Evolutionary conservation across 2,329 filamentous ascomycete species (phyloP), one percentile per base, ranked within the genome.

Genomic region (Sordariomycetes sp.): DNA sequence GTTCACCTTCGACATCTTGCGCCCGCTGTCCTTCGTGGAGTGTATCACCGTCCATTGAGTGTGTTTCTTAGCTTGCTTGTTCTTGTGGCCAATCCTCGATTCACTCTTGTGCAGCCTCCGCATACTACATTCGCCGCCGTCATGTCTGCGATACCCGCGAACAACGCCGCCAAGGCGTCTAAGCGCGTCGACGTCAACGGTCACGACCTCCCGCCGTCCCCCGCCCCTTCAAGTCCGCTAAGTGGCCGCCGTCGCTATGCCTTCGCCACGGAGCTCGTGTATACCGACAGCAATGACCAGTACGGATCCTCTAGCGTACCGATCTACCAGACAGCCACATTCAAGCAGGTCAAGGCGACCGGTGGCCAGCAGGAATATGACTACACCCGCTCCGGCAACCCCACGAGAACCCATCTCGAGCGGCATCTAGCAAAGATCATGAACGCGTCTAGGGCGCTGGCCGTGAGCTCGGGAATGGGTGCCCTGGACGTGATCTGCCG

Each of bases 391-490:
- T 97, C 91, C 39, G 94, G 94, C 58, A 99, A 99, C 70, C 94
- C 94, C 20, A 99, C 94, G 59, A 84, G 94, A 62, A 95, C 92
- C 36, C 94, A 99, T 67, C 82, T 99, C 61, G 94, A 99, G 76
- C 85, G 92, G 59, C 94, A 99, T 72, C 78, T 99, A 65, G 94
- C 95, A 67, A 99, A 99, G 81, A 95, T 99, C 69, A 99, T 99
- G 95, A 91, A 89, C 64, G 94, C 94, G 52, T 84, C 85, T 65
- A 87, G 95, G 58, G 89, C 90, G 10, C 81, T 99, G 55, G 92
- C 95, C 54, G 92, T 97, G 52, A 90, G 91, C 57, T 97, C 92
- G 1, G 94, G 94, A 59, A 99, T 99, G 94, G 94, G 90, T 56
- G 94, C 94, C 25, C 76, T 97, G 65, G 94, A 99, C 72, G 92